Evolutionary conservation across 2,329 filamentous ascomycete species (phyloP), one percentile per base, ranked within the genome.

Genomic region (Periconia digitata): DNA sequence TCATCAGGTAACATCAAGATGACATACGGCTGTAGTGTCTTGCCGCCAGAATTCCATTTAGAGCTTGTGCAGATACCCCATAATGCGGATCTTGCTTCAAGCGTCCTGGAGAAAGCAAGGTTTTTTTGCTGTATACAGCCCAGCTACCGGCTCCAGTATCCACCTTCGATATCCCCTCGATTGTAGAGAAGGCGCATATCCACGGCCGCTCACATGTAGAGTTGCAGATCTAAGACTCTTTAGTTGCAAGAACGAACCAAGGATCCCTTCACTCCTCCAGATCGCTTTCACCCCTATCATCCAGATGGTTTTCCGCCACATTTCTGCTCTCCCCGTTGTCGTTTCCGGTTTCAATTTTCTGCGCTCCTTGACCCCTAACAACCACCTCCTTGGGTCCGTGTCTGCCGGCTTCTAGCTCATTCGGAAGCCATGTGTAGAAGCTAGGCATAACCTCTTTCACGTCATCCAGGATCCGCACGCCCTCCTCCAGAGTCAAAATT

Each of bases 341-440:
- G 22, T 15, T 32, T 32, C 27, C 27, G n/a, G 10, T 32, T 15
- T 32, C 27, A 3, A 15, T 3, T 32, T 32, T 32, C n/a, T 12
- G 10, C 8, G 38, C 38, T 1, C 51, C 55, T 43, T 60, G 63
- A 43, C 60, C 55, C 22, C 61, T 40, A 51, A 62, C 56, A 40
- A 54, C 54, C 34, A 70, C 49, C 29, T 61, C 56, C 43, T 62
- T 63, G 8, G 63, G 60, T 52, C 66, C 65, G 20, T 53, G 50
- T 18, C 53, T 49, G 20, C 57, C 55, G 60, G 64, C 63, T 60
- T 64, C 66, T 23, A 70, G 52, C 60, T 77, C 75, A 47, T 79
- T 79, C 17, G 67, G 64, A 5, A 76, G 62, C 64, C 65, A 74
- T 16, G 62, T 67, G 54, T 70, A 76, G 67, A 78, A 78, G 46